A percentile compares a stretch with the other conserved stretches of the same genome.
These are phyloP conservation scores for Coemansia sp. DNA, from an alignment of 192 early-diverging fungal species.

Conservation along the genomic window DNA sequence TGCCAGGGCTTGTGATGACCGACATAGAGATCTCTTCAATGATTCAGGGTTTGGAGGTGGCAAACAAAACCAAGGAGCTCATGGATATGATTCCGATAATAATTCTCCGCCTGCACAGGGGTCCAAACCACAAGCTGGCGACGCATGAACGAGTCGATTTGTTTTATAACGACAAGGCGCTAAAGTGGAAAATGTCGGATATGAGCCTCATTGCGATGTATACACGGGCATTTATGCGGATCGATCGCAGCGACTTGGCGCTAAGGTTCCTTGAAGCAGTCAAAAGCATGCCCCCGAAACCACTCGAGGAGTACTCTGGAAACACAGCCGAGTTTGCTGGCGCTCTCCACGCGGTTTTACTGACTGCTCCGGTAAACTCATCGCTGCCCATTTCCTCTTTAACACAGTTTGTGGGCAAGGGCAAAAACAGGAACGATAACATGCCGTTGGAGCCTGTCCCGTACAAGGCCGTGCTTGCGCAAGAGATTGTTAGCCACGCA, in stretches of 20 bases:
- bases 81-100: slow-evolving; percentile 27
- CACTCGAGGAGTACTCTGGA: not conserved
- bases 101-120: slow-evolving; percentile 9
- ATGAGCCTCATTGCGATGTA: slow-evolving; percentile 19
- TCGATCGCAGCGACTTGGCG: slow-evolving; percentile 1
- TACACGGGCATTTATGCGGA: slow-evolving; percentile 17
- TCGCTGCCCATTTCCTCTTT: not conserved
- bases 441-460: too few species aligned
- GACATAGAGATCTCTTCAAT: slow-evolving; percentile 24
- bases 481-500: too few species aligned
- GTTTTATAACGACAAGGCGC: slow-evolving; percentile 3
- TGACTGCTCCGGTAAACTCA: not conserved
- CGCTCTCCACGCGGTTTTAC: not conserved
- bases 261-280: slow-evolving; percentile 14
- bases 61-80: slow-evolving; percentile 8
- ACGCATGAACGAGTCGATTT: slow-evolving; percentile 4
- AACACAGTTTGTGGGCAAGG: too few species aligned
- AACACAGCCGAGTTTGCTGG: slow-evolving; percentile 5
- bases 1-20: slow-evolving; percentile 1
- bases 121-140: not conserved
- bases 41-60: slow-evolving; percentile 16
- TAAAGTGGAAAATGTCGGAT: slow-evolving; percentile 1
- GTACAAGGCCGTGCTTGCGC: too few species aligned
- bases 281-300: slow-evolving; percentile 19
- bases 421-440: not conserved